These are phyloP conservation scores for Kazachstania kunashirensis DNA, from an alignment of 805 yeast species.

Conservation along the genomic window DNA sequence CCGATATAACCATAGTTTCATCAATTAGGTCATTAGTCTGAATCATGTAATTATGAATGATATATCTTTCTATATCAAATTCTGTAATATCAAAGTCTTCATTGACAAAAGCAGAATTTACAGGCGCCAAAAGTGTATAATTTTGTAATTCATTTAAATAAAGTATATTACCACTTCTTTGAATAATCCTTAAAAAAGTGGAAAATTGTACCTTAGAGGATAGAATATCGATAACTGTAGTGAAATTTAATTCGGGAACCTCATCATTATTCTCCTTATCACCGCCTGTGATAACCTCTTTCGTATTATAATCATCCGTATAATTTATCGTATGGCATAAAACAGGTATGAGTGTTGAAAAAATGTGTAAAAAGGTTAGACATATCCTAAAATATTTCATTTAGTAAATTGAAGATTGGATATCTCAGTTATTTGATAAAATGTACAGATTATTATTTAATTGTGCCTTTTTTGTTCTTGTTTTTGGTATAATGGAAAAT, in stretches of 20 bases:
- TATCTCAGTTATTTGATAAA: too few relatives aligned
- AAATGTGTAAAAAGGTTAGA: too few relatives aligned
- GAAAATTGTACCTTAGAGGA: slow-evolving; percentile 63
- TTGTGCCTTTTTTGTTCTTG: too few relatives aligned
- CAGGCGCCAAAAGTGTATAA: slow-evolving; percentile 71
- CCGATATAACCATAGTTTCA: slow-evolving; percentile 7
- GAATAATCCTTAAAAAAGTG: slow-evolving; percentile 50
- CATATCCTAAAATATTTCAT: too few relatives aligned
- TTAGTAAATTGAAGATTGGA: too few relatives aligned
- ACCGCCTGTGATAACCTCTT: too few relatives aligned
- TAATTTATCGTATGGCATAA: too few relatives aligned
- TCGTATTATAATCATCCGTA: too few relatives aligned
- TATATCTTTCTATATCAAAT: slow-evolving; percentile 21
- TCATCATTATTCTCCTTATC: slow-evolving; percentile 2
- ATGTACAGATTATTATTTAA: too few relatives aligned
- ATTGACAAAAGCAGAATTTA: slow-evolving; percentile 59
- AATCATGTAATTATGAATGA: slow-evolving; percentile 31
- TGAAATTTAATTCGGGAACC: slow-evolving; percentile 21
- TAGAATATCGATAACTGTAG: slow-evolving; percentile 55
- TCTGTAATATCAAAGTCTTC: slow-evolving; percentile 5
- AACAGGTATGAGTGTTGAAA: too few relatives aligned
- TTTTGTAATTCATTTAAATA: slow-evolving; percentile 47
- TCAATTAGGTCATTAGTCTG: slow-evolving; percentile 12
- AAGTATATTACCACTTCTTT: slow-evolving; percentile 54
- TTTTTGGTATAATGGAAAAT: too few relatives aligned